phyloP scores from a whole-genome alignment of 129 eudicot genomes.

The Glebionis coronaria region DNA sequence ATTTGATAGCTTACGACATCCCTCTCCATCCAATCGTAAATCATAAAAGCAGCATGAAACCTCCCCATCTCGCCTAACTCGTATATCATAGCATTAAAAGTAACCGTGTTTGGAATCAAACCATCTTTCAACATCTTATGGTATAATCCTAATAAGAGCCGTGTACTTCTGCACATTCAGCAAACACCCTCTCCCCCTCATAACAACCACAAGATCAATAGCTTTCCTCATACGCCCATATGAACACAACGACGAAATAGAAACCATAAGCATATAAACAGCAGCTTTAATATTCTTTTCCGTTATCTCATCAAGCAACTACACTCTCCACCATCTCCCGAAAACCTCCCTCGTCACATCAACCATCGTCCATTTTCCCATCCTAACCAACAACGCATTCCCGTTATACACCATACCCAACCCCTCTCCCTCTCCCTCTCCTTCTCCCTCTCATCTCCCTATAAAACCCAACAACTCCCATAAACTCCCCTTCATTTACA shows the following conservation, averaged over 20 bases:
- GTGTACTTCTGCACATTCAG: conserved; percentile 79
- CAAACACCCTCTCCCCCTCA: conserved; percentile 44
- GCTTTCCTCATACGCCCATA: conserved; percentile 59
- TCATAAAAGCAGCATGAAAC: no score
- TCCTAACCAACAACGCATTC: conserved; percentile 68
- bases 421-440: no score
- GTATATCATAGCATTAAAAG: no score
- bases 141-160: no score
- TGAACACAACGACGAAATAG: conserved; percentile 55
- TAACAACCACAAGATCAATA: conserved; percentile 44
- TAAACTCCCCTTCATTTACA: conserved; percentile 40
- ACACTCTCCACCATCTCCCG: conserved; percentile 39
- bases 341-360: conserved; percentile 48
- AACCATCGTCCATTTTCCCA: conserved; percentile 73
- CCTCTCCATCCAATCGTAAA: no score
- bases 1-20: no score
- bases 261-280: conserved; percentile 61
- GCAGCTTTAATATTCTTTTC: conserved; percentile 71
- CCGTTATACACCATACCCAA: conserved; percentile 51
- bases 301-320: conserved; percentile 65
- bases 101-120: no score
- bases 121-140: no score
- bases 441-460: conserved; percentile 45
- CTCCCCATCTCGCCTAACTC: no score
- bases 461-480: conserved; percentile 47